Percentiles rank a stretch among this genome's conserved stretches.
Conservation (phyloP, 805 yeast species). For the Sugiyamaella americana region DNA sequence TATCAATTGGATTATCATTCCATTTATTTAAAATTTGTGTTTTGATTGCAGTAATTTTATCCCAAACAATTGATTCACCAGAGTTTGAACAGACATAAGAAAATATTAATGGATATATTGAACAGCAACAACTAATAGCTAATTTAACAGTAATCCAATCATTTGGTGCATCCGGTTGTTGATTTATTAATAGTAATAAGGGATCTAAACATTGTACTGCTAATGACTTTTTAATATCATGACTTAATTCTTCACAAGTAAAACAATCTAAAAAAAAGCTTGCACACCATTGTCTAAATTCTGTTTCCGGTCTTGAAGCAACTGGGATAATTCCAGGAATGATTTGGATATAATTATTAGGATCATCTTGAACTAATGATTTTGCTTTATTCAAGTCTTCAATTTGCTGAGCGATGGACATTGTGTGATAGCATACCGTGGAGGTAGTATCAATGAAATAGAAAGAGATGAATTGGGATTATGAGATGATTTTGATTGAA, state of each 20-base stretch:
- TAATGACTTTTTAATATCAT: conserved; percentile 21
- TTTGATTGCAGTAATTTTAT: conserved; percentile 49
- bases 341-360: conserved; percentile 32
- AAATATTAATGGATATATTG: conserved; percentile 43
- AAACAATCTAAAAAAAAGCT: conserved; percentile 35
- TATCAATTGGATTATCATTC: conserved; percentile 24
- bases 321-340: conserved; percentile 34
- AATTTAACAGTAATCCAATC: conserved; percentile 30
- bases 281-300: conserved; percentile 34
- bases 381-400: conserved; percentile 35
- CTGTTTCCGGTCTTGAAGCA: conserved; percentile 30
- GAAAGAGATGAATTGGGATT: no score
- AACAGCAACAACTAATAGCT: conserved; percentile 30
- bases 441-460: no score
- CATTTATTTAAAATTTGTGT: conserved; percentile 54
- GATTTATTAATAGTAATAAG: conserved; percentile 24
- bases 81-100: conserved; percentile 35
- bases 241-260: conserved; percentile 24
- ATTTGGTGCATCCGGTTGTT: conserved; percentile 28
- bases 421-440: neutral
- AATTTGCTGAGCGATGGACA: conserved; percentile 24
- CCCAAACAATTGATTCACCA: conserved; percentile 46
- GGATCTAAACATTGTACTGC: conserved; percentile 28
- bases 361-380: conserved; percentile 31
- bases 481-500: no score